Conservation (phyloP, 331 rosid genomes). For the Malus hybrid region DNA sequence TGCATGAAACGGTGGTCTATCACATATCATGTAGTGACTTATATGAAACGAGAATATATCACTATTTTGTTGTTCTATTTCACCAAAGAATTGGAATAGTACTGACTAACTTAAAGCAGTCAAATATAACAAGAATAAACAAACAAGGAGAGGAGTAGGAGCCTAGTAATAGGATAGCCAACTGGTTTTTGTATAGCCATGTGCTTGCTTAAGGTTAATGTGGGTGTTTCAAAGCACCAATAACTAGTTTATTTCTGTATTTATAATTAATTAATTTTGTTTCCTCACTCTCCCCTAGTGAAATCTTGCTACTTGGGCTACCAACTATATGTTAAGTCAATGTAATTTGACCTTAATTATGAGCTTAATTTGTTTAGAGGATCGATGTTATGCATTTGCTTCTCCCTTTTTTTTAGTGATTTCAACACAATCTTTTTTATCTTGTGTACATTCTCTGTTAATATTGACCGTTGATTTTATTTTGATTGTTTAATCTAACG, state of each 20-base stretch:
- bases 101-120: neutral
- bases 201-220: conserved; percentile 6
- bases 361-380: neutral
- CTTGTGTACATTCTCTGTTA: too few species aligned
- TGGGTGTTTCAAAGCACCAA: neutral
- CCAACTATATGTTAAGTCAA: neutral
- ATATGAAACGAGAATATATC: neutral
- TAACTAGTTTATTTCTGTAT: neutral
- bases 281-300: neutral
- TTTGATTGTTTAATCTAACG: too few species aligned
- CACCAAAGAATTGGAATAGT: neutral
- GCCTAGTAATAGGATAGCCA: neutral
- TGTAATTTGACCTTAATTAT: neutral
- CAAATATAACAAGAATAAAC: neutral
- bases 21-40: too few species aligned
- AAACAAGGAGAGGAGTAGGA: conserved; percentile 1
- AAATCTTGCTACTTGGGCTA: neutral
- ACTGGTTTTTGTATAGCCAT: conserved; percentile 15
- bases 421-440: too few species aligned
- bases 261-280: neutral
- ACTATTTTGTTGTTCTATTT: neutral
- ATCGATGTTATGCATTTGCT: neutral
- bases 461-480: too few species aligned
- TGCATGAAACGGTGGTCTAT: too few species aligned
- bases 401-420: too few species aligned